These are phyloP conservation scores for Elaphomyces granulatus DNA, from an alignment of 495 filamentous ascomycete genomes.

Conservation along the genomic window DNA sequence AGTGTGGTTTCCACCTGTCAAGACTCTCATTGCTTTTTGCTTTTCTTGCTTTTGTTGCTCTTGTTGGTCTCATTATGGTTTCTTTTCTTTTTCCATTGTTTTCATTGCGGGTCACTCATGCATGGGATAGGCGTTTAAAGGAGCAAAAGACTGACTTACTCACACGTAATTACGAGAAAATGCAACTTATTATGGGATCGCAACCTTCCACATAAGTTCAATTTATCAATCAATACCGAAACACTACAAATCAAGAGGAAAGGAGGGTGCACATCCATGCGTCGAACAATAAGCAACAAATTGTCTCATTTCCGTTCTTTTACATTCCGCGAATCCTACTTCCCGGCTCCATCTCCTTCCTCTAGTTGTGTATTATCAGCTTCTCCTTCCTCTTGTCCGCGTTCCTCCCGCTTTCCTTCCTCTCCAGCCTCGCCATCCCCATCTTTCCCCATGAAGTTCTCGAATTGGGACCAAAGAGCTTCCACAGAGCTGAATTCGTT, in stretches of 20 bases:
- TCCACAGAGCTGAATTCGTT: slow-evolving; percentile 97
- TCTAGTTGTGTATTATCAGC: too few species aligned
- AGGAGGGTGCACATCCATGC: too few species aligned
- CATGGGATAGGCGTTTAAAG: slow-evolving; percentile 35
- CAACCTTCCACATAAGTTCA: too few species aligned
- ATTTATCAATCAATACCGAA: too few species aligned
- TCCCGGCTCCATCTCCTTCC: too few species aligned
- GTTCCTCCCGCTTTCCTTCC: background rate
- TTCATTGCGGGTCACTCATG: too few species aligned
- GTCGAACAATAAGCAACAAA: too few species aligned
- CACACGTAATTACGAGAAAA: background rate
- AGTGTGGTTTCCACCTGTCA: slow-evolving; percentile 1
- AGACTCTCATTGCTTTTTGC: background rate
- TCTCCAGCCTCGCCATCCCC: background rate
- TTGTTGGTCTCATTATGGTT: background rate
- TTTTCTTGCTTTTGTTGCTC: background rate
- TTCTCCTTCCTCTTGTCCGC: background rate
- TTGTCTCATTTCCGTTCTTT: too few species aligned
- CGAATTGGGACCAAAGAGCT: slow-evolving; percentile 91
- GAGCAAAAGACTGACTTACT: slow-evolving; percentile 21
- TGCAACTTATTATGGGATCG: background rate
- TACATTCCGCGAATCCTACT: too few species aligned
- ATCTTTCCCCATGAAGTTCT: slow-evolving; percentile 66
- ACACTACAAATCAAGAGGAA: too few species aligned
- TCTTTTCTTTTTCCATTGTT: too few species aligned